Percentiles rank a stretch among this genome's conserved stretches.
Evolutionary conservation across 2,329 filamentous ascomycete genomes (phyloP).

Genomic region (Pseudogymnoascus sp.): DNA sequence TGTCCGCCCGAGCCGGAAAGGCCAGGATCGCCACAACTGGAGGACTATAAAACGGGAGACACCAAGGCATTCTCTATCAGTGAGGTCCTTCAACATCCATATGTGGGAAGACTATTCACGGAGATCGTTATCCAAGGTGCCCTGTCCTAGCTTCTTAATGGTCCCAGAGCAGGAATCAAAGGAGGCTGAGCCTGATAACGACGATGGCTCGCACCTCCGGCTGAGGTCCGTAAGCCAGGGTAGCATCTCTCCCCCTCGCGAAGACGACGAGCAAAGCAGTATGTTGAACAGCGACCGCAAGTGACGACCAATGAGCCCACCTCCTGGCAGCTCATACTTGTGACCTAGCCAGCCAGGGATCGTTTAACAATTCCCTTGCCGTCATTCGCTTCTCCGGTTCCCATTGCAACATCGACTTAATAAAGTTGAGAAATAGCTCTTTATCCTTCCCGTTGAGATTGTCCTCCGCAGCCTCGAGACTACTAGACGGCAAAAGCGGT

Average conservation of each 20-base stretch:
- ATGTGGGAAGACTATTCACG: background rate
- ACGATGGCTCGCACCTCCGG: background rate
- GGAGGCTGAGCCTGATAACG: background rate
- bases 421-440: conserved; percentile 17
- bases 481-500: conserved; percentile 15
- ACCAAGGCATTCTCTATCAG: background rate
- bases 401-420: conserved; percentile 18
- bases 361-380: conserved; percentile 15
- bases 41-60: background rate
- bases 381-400: conserved; percentile 19
- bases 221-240: background rate
- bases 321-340: conserved; percentile 9
- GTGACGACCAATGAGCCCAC: background rate
- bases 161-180: background rate
- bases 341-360: conserved; percentile 16
- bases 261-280: background rate
- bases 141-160: background rate
- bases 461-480: conserved; percentile 16
- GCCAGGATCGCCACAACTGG: background rate
- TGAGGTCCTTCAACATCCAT: background rate
- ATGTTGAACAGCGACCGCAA: background rate
- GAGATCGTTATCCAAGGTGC: background rate
- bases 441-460: conserved; percentile 16
- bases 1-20: background rate
- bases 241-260: background rate